phyloP scores from a whole-genome alignment of 345 rosid genomes.

The Populus simonii region DNA sequence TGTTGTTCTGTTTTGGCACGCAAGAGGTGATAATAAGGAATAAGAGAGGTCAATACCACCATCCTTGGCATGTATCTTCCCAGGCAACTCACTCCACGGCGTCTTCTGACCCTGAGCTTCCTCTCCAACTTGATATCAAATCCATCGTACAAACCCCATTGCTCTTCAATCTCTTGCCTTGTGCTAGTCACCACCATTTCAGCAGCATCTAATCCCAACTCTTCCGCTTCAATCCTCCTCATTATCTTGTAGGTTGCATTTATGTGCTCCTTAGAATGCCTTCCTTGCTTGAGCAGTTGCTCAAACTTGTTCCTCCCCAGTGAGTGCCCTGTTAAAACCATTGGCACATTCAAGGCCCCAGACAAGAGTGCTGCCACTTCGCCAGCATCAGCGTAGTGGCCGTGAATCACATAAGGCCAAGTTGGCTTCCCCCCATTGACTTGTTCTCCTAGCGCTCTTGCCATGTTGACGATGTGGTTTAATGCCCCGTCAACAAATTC shows the following conservation, averaged over 20 bases:
- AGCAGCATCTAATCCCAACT: slow-evolving; percentile 55
- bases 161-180: slow-evolving; percentile 70
- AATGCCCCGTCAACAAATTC: slow-evolving; percentile 65
- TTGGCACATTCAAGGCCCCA: slow-evolving; percentile 59
- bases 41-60: slow-evolving; percentile 42
- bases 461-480: slow-evolving; percentile 57
- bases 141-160: slow-evolving; percentile 76
- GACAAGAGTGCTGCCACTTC: slow-evolving; percentile 62
- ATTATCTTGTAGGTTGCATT: slow-evolving; percentile 57
- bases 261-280: slow-evolving; percentile 56
- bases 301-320: slow-evolving; percentile 67
- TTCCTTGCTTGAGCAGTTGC: slow-evolving; percentile 65
- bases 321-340: slow-evolving; percentile 70
- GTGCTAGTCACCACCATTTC: slow-evolving; percentile 74
- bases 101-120: slow-evolving; percentile 56
- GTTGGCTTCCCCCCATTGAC: slow-evolving; percentile 50
- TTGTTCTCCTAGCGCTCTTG: slow-evolving; percentile 54
- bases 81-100: slow-evolving; percentile 65
- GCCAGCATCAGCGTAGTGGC: slow-evolving; percentile 74
- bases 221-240: slow-evolving; percentile 63
- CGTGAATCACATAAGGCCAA: slow-evolving; percentile 71
- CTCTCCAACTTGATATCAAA: slow-evolving; percentile 65
- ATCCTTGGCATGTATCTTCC: slow-evolving; percentile 68
- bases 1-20: background rate
- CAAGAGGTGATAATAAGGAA: background rate